phyloP scores from a whole-genome alignment of 306 rosid genomes.

The Dryas alaskensis region DNA sequence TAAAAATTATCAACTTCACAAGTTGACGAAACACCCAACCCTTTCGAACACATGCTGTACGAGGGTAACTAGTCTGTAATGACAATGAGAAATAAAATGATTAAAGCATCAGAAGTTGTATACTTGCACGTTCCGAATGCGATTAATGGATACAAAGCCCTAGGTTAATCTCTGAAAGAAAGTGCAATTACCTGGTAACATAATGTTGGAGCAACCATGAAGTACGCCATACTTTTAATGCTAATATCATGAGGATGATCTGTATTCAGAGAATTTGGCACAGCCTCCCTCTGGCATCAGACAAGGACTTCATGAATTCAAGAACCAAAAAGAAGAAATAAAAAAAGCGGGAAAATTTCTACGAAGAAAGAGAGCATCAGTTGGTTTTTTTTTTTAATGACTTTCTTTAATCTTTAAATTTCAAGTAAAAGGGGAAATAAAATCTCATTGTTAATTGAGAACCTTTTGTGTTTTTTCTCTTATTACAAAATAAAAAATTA shows the following conservation, averaged over 20 bases:
- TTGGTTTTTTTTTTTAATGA: not conserved
- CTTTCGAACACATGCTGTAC: conserved; percentile 68
- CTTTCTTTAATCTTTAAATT: conserved; percentile 6
- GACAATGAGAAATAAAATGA: conserved; percentile 9
- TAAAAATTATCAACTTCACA: conserved; percentile 79
- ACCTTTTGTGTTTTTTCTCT: no score
- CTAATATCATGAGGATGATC: conserved; percentile 51
- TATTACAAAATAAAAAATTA: no score
- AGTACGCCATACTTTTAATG: conserved; percentile 75
- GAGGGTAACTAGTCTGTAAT: conserved; percentile 84
- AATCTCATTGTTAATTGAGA: not conserved
- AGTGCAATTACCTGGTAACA: conserved; percentile 82
- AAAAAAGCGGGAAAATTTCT: not conserved
- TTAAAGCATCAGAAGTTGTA: not conserved
- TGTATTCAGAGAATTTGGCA: conserved; percentile 35
- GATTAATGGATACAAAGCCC: not conserved
- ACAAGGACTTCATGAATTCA: conserved; percentile 20
- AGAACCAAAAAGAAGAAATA: not conserved
- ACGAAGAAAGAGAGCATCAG: not conserved
- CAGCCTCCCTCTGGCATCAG: conserved; percentile 59
- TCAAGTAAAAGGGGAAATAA: not conserved
- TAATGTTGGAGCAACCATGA: conserved; percentile 95
- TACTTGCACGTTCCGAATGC: not conserved
- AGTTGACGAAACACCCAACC: conserved; percentile 89
- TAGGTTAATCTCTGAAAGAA: not conserved